phyloP scores from a whole-genome alignment of 148 eudicot species.

The Fallopia convolvulus region DNA sequence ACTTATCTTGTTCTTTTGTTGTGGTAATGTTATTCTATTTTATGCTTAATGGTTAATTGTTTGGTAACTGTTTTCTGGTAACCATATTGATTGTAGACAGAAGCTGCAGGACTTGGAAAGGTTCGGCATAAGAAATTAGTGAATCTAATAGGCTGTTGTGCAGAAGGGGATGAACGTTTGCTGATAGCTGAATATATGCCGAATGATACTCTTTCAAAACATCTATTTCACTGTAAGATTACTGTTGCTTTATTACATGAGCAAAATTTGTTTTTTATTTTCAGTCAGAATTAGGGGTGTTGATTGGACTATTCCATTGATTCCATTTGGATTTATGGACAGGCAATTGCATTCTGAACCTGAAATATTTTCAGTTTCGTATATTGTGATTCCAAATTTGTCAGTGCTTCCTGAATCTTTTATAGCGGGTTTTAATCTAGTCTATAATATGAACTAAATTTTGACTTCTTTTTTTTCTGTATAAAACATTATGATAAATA shows the following conservation, averaged over 20 bases:
- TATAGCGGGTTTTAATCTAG: background rate
- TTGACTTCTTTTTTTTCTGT: background rate
- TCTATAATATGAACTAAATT: background rate
- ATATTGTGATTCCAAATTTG: background rate
- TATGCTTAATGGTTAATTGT: background rate
- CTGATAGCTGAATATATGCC: slow-evolving; percentile 94
- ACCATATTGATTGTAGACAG: slow-evolving; percentile 42
- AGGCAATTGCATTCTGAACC: background rate
- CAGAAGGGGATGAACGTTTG: slow-evolving; percentile 95
- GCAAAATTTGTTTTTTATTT: background rate
- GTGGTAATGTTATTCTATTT: background rate
- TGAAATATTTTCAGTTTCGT: background rate
- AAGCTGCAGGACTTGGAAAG: slow-evolving; percentile 92
- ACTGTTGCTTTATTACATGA: background rate
- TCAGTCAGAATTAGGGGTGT: background rate
- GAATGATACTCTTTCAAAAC: slow-evolving; percentile 85
- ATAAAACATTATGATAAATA: background rate
- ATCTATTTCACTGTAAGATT: slow-evolving; percentile 88
- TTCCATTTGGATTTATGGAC: background rate
- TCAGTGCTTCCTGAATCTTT: background rate
- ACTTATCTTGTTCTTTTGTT: background rate
- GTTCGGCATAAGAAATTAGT: slow-evolving; percentile 82
- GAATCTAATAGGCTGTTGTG: slow-evolving; percentile 90
- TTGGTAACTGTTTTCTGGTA: slow-evolving; percentile 3
- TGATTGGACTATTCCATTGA: background rate